Conservation (phyloP, 129 eudicot genomes). For the Centaurea solstitialis region DNA sequence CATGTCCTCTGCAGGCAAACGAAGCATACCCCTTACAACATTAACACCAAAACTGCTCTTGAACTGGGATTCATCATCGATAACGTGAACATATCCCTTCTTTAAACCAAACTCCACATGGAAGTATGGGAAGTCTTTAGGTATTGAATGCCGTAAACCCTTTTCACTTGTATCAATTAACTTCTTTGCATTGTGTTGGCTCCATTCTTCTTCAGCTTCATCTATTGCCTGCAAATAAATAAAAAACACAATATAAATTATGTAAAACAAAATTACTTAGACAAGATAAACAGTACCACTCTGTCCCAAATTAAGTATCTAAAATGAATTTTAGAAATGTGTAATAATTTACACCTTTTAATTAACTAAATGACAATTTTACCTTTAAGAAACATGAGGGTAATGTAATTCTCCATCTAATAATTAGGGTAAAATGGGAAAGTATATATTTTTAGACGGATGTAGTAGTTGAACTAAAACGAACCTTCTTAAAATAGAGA, state of each 20-base stretch:
- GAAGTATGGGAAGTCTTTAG: constrained; percentile 84
- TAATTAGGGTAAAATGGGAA: too few species aligned
- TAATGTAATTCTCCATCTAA: neutral
- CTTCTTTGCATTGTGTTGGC: constrained; percentile 90
- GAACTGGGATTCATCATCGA: constrained; percentile 80
- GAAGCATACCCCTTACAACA: constrained; percentile 82
- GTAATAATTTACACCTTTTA: neutral
- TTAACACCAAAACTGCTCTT: constrained; percentile 75
- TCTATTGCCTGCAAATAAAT: constrained; percentile 74
- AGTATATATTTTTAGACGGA: neutral
- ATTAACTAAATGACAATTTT: neutral
- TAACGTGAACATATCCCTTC: constrained; percentile 87
- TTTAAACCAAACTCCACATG: constrained; percentile 90
- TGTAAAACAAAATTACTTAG: too few species aligned
- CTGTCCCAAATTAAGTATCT: too few species aligned
- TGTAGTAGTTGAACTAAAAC: neutral
- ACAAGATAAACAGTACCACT: too few species aligned
- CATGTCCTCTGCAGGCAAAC: constrained; percentile 82
- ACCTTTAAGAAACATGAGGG: neutral
- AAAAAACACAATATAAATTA: too few species aligned
- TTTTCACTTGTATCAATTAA: constrained; percentile 87
- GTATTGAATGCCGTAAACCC: constrained; percentile 78
- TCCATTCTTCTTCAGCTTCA: constrained; percentile 98
- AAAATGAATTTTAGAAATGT: neutral
- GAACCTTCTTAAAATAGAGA: constrained; percentile 85